phyloP scores from a whole-genome alignment of 257 asterid genomes.

The Solanum chilense region DNA sequence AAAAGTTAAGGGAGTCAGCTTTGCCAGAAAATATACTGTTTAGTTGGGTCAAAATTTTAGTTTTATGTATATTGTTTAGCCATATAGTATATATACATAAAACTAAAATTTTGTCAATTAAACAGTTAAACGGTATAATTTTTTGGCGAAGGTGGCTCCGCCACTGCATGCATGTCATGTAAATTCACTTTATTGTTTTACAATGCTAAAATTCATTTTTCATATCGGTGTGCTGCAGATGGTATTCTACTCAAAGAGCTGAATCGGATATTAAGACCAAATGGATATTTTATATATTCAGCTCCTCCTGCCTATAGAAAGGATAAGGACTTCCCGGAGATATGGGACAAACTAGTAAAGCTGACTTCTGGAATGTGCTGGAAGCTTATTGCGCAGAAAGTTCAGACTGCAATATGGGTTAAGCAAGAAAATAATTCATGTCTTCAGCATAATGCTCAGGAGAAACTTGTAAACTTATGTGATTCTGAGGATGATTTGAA shows the following conservation, averaged over 20 bases:
- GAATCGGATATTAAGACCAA: constrained; percentile 62
- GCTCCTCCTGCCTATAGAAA: constrained; percentile 97
- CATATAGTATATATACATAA: background rate
- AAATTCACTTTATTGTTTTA: background rate
- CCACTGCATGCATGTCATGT: background rate
- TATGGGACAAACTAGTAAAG: constrained; percentile 72
- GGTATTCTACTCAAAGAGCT: constrained; percentile 84
- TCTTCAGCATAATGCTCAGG: constrained; percentile 45
- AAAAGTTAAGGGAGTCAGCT: too few relatives aligned
- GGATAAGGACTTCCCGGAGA: constrained; percentile 76
- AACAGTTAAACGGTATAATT: background rate
- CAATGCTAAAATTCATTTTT: background rate
- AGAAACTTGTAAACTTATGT: constrained; percentile 49
- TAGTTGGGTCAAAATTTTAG: too few relatives aligned
- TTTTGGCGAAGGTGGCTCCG: background rate
- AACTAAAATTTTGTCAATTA: background rate
- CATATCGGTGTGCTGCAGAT: constrained; percentile 32
- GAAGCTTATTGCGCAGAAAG: constrained; percentile 84
- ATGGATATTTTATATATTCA: constrained; percentile 90
- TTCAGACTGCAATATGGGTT: constrained; percentile 92
- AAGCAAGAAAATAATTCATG: constrained; percentile 59
- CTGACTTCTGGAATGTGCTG: constrained; percentile 91
- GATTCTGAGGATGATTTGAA: constrained; percentile 39
- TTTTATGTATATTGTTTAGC: too few relatives aligned
- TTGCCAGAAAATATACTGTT: too few relatives aligned